Conservation (phyloP, 108 stramenopile genomes). For the Seminavis robusta region DNA sequence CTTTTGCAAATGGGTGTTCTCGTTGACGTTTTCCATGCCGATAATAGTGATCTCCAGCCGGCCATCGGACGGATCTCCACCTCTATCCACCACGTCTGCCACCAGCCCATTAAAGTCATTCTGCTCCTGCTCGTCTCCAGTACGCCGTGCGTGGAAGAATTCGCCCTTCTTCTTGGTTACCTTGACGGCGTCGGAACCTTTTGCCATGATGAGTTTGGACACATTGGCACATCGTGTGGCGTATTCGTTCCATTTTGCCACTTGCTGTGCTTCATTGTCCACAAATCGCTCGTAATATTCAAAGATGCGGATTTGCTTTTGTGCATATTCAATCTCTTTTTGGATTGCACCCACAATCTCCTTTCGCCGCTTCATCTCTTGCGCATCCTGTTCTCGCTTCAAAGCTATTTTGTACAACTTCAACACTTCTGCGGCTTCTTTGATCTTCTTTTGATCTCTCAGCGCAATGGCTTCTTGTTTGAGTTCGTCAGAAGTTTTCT, state of each 20-base stretch:
- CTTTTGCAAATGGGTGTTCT: conserved; percentile 18
- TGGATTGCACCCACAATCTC: conserved; percentile 15
- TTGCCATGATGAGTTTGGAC: background rate
- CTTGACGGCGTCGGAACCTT: conserved; percentile 5
- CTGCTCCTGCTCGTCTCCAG: conserved; percentile 1
- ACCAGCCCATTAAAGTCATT: conserved; percentile 4
- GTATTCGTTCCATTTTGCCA: conserved; percentile 11
- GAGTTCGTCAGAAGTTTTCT: conserved; percentile 22
- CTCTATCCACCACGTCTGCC: background rate
- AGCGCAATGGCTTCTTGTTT: conserved; percentile 24
- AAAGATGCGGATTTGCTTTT: conserved; percentile 6
- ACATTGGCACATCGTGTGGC: conserved; percentile 6
- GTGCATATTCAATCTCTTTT: conserved; percentile 7
- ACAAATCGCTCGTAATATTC: conserved; percentile 9
- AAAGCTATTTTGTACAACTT: conserved; percentile 26
- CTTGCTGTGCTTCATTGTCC: conserved; percentile 7
- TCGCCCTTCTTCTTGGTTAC: background rate
- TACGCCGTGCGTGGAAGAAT: background rate
- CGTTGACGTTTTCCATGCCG: conserved; percentile 10
- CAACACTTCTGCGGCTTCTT: conserved; percentile 21
- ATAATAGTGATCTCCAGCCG: conserved; percentile 16
- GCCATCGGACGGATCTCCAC: conserved; percentile 9
- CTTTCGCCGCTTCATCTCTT: background rate
- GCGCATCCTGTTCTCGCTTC: background rate
- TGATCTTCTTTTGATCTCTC: conserved; percentile 20